phyloP scores from a whole-genome alignment of 176 grass and related monocot species.

The Oryza punctata region DNA sequence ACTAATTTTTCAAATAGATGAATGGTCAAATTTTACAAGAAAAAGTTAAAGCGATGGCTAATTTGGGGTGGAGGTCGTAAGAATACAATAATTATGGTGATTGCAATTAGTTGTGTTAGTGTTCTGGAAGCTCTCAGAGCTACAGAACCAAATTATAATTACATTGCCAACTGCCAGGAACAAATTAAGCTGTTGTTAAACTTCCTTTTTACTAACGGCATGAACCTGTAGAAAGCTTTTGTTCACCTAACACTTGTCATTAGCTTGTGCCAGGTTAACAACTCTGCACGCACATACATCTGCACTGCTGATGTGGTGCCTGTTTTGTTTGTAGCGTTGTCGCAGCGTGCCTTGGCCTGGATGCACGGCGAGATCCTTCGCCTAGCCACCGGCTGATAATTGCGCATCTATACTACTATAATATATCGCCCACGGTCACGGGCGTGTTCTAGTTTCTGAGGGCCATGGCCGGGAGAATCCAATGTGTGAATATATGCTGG shows the following conservation, averaged over 20 bases:
- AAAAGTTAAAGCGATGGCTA: too few relatives aligned
- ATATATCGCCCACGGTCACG: constrained; percentile 5
- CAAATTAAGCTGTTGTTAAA: neutral
- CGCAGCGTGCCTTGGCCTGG: neutral
- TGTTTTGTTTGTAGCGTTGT: neutral
- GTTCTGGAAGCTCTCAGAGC: too few relatives aligned
- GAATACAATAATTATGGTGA: neutral
- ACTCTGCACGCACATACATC: neutral
- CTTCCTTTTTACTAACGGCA: neutral
- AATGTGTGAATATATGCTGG: neutral
- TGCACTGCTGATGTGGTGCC: neutral
- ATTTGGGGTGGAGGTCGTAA: too few relatives aligned
- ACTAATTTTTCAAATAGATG: too few relatives aligned
- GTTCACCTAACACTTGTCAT: neutral
- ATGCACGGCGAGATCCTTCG: neutral
- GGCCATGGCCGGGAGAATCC: neutral
- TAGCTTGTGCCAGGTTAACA: neutral
- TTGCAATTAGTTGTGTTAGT: neutral
- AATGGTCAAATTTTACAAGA: too few relatives aligned
- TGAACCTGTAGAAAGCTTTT: neutral
- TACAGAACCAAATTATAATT: too few relatives aligned
- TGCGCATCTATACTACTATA: neutral
- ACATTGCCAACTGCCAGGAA: neutral
- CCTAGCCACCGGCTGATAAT: neutral
- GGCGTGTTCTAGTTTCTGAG: neutral